These are phyloP conservation scores for Rhododendron ovatum DNA, from an alignment of 148 eudicot species.

Conservation along the genomic window DNA sequence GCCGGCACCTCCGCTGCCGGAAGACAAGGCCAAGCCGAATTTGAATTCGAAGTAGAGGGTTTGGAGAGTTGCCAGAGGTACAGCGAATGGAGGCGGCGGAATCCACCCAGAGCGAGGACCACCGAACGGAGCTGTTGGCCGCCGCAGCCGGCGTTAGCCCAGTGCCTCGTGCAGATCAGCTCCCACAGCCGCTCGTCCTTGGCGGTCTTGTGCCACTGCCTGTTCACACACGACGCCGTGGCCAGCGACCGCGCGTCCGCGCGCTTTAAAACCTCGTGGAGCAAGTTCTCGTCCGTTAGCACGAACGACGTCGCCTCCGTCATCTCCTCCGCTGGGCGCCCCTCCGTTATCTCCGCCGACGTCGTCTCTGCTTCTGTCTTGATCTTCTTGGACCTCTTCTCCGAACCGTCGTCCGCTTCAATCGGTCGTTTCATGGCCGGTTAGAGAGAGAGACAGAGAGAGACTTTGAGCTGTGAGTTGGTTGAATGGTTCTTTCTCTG, in stretches of 20 bases:
- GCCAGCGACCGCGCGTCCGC: slow-evolving; percentile 72
- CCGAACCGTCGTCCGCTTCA: neutral
- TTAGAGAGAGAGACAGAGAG: neutral
- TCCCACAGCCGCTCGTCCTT: slow-evolving; percentile 89
- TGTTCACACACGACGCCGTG: slow-evolving; percentile 52
- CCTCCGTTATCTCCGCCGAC: neutral
- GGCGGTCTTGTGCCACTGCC: slow-evolving; percentile 60
- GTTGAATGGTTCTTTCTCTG: neutral
- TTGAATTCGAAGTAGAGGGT: slow-evolving; percentile 21
- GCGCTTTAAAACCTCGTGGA: slow-evolving; percentile 72
- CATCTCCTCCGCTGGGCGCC: slow-evolving; percentile 6
- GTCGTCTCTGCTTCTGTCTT: slow-evolving; percentile 15
- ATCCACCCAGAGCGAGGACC: slow-evolving; percentile 81
- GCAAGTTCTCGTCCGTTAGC: slow-evolving; percentile 59
- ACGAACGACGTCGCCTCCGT: slow-evolving; percentile 13
- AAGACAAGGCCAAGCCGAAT: slow-evolving; percentile 31
- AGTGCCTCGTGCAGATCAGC: slow-evolving; percentile 77
- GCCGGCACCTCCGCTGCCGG: slow-evolving; percentile 21
- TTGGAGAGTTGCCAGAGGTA: slow-evolving; percentile 60
- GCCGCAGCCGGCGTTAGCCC: slow-evolving; percentile 36
- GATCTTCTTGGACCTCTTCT: slow-evolving; percentile 19
- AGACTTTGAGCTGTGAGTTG: neutral
- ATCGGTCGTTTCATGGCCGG: slow-evolving; percentile 28
- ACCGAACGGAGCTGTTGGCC: slow-evolving; percentile 71
- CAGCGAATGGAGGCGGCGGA: slow-evolving; percentile 60